Base-by-base conservation (phyloP, 495 filamentous ascomycete genomes). In the Letharia columbiana region DNA sequence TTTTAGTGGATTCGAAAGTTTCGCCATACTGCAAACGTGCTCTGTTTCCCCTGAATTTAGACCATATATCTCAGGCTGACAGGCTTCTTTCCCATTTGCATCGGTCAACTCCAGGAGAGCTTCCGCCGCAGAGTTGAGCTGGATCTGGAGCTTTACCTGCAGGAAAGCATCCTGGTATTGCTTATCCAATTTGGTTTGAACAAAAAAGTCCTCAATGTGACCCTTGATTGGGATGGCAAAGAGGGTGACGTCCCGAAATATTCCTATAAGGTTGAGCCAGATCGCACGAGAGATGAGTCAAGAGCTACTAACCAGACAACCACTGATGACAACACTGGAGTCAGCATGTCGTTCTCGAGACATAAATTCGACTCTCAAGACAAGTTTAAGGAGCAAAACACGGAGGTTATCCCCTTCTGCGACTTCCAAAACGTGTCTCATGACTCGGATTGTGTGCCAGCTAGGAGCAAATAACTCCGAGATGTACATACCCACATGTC, bases 211-310 rank as follows among this genome's bases (percentile, higher is more conserved):
- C 62, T 88, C 81, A 47, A 90, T 80, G 7, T 81, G 77, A 23
- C 75, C 76, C 9, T 74, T 66, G 2, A 72, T 70, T 3, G 83
- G 83, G 56, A 89, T 83, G 0, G 76, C 77, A 50, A 89, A 69
- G 33, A 90, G 78, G 31, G 78, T 77, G 8, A 90, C 87, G 66
- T 89, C 87, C 3, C 87, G 81, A 68, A 86, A 90, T 60, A 90
- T 90, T 12, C 87, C 87, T 66, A 39, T 5, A 39, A 12, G 3
- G 12, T 65, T 76, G 80, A 52, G 45, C 54, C 13, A 61, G 44
- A 40, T 9, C 13, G 85, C 72, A 80, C 82, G 6, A 83, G 75
- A 74, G 76, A 73, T 77, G 76, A 15, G n/a, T 58, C 5, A 54
- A 62, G 64, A n/a, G 61, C 4, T 33, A 68, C 69, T 35, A 67